Evolutionary conservation across 2,329 filamentous ascomycete genomes (phyloP).

Genomic region (Blastomyces parvus): DNA sequence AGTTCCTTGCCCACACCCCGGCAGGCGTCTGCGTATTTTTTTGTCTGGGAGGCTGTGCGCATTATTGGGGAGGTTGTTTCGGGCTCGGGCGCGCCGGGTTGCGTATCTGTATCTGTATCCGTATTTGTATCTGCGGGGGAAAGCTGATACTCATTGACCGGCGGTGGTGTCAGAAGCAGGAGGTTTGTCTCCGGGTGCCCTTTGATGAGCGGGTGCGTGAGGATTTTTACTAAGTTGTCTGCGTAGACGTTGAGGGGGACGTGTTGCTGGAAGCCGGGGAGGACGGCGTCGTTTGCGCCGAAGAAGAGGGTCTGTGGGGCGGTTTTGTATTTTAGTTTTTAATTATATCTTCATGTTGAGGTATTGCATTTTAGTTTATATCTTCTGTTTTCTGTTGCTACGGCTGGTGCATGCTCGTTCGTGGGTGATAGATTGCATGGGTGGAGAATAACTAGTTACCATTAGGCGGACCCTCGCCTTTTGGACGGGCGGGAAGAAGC

Average conservation of each 20-base stretch:
- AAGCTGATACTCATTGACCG: constrained; percentile 65
- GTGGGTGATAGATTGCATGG: not conserved
- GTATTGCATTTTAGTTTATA: not conserved
- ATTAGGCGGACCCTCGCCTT: constrained; percentile 39
- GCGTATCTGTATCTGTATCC: constrained; percentile 14
- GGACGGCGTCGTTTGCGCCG: constrained; percentile 80
- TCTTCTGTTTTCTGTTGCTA: not conserved
- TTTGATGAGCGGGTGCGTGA: constrained; percentile 59
- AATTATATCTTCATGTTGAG: not conserved
- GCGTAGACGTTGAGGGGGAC: constrained; percentile 68
- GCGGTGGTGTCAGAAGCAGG: constrained; percentile 67
- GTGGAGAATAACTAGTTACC: constrained; percentile 22
- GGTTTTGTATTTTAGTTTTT: not conserved
- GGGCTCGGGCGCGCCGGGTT: not conserved
- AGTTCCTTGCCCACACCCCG: constrained; percentile 51
- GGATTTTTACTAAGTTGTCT: constrained; percentile 60
- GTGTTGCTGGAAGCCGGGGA: constrained; percentile 61
- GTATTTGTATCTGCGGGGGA: constrained; percentile 41
- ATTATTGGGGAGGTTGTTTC: constrained; percentile 26
- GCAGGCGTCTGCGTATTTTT: constrained; percentile 56
- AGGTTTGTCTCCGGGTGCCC: constrained; percentile 62
- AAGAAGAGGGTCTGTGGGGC: constrained; percentile 67
- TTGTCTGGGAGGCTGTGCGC: constrained; percentile 53
- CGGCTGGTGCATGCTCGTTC: too few relatives aligned
- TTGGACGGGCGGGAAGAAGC: constrained; percentile 60